Evolutionary conservation across 257 asterid species (phyloP), one percentile per base, ranked within the genome.

Genomic region (Linderniella brevidens): DNA sequence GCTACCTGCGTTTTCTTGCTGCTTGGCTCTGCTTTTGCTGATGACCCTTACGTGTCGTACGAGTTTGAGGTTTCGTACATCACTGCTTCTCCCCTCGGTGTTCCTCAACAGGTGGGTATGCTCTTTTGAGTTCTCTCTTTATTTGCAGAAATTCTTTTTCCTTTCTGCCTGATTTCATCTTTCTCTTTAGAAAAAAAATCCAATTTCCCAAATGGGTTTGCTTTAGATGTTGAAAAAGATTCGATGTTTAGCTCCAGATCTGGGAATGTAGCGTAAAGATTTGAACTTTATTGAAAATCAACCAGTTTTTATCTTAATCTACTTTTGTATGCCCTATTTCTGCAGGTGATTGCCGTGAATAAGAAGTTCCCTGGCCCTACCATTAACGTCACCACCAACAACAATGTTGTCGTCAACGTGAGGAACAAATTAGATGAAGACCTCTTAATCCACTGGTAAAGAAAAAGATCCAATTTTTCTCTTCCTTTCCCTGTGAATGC

Each of bases 51-150:
- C 45, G 76, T 71, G 29, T 54, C 56, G 64, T 71, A 65, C 57
- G 73, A 74, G 15, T 72, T 90, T 61, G 96, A 68, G 51, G 38
- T 72, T 55, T 74, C 95, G 5, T 88, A 84, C 66, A 69, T 74
- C 38, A 80, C 82, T 35, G 94, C 64, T 51, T 81, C 94, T 48
- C 98, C 98, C 5, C 82, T 84, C 11, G 96, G 98, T 19, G 76
- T 84, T 59, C 90, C 96, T 52, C 98, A 90, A 56, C 94, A 77
- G 96, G 98, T 88, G 13, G n/a, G n/a, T n/a, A n/a, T n/a, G n/a
- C n/a, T n/a, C n/a, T n/a, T n/a, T n/a, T n/a, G n/a, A n/a, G n/a
- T n/a, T n/a, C n/a, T n/a, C n/a, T n/a, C n/a, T n/a, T n/a, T n/a
- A n/a, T n/a, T n/a, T 44, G 3, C 17, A 38, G n/a, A 13, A 25